A percentile compares a stretch with the other conserved stretches of the same genome.
These are phyloP conservation scores for Psophocarpus tetragonolobus DNA, from an alignment of 306 rosid species.

Conservation along the genomic window DNA sequence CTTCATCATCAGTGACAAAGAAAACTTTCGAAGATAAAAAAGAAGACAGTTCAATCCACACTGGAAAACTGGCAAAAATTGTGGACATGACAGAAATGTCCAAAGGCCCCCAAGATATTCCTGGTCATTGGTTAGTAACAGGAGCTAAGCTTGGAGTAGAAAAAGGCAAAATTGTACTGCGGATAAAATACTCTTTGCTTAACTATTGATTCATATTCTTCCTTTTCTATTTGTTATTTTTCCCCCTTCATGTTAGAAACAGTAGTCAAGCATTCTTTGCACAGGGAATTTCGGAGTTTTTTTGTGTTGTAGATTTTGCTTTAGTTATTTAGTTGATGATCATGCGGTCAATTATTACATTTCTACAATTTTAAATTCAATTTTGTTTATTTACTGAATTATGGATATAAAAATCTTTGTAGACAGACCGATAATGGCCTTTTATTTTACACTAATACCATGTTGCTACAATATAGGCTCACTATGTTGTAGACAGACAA, in stretches of 20 bases:
- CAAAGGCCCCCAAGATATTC: conserved; percentile 93
- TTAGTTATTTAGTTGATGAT: conserved; percentile 42
- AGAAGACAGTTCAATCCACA: conserved; percentile 63
- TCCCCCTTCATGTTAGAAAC: conserved; percentile 45
- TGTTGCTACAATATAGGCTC: not conserved
- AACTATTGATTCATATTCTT: conserved; percentile 66
- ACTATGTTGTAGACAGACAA: not conserved
- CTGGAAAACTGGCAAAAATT: conserved; percentile 80
- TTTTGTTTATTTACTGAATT: conserved; percentile 35
- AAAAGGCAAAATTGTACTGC: conserved; percentile 83
- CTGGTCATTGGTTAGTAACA: conserved; percentile 98
- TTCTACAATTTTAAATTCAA: conserved; percentile 36
- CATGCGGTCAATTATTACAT: conserved; percentile 44
- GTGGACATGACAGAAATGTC: conserved; percentile 95
- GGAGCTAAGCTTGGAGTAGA: conserved; percentile 99
- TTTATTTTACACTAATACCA: not conserved
- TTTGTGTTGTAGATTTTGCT: conserved; percentile 53
- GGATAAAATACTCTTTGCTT: conserved; percentile 85
- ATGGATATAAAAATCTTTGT: conserved; percentile 5
- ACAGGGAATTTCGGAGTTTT: conserved; percentile 61
- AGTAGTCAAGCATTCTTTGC: conserved; percentile 86
- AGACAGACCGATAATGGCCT: conserved; percentile 28
- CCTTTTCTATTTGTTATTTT: conserved; percentile 29
- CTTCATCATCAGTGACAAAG: conserved; percentile 71
- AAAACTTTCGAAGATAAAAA: conserved; percentile 69